Evolutionary conservation across 306 rosid species (phyloP).

Genomic region (Pterocarpus santalinus): DNA sequence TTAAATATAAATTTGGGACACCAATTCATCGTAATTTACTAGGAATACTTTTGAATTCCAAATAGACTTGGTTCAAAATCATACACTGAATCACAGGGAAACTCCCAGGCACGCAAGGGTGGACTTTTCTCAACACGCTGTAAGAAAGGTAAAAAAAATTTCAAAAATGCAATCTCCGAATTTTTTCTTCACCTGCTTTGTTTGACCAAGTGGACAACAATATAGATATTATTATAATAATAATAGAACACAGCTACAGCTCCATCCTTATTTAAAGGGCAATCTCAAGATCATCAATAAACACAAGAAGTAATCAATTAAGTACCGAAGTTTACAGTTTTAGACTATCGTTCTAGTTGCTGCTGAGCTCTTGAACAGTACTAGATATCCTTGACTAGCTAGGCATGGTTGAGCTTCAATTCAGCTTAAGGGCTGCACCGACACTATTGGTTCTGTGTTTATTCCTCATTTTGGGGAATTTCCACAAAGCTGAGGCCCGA

Average conservation of each 20-base stretch:
- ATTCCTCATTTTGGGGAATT: slow-evolving; percentile 29
- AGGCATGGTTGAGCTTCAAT: slow-evolving; percentile 40
- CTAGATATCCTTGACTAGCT: background rate
- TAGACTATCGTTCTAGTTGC: background rate
- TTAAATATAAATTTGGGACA: background rate
- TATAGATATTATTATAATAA: background rate
- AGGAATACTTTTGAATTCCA: background rate
- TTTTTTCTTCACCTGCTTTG: slow-evolving; percentile 5
- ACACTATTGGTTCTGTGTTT: slow-evolving; percentile 50
- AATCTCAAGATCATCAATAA: background rate
- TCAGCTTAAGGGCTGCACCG: slow-evolving; percentile 26
- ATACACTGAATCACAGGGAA: background rate
- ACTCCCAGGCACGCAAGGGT: background rate
- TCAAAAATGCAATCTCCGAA: background rate
- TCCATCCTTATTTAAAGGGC: slow-evolving; percentile 1
- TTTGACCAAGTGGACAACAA: slow-evolving; percentile 31
- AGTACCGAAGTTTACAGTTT: background rate
- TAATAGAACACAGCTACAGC: background rate
- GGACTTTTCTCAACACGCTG: slow-evolving; percentile 14
- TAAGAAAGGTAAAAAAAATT: background rate
- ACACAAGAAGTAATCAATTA: background rate
- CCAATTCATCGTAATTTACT: background rate
- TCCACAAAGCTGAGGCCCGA: slow-evolving; percentile 58
- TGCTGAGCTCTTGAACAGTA: background rate
- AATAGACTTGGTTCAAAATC: background rate